Evolutionary conservation across 1,284 basidiomycete genomes (phyloP).

Genomic region (Cryptococcus jaspeensis): DNA sequence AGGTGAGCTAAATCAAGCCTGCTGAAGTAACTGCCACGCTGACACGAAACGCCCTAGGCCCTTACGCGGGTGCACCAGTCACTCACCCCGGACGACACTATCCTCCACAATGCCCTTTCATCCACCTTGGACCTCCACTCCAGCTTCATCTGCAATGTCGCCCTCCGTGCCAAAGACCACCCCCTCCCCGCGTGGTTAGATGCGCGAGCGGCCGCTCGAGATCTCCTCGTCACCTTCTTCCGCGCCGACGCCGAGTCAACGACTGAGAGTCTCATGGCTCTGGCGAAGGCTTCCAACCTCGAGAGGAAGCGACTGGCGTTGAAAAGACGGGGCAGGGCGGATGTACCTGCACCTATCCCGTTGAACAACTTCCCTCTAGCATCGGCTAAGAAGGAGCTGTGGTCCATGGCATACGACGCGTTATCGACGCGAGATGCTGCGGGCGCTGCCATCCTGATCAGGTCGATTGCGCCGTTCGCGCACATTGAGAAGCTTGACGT

Average conservation of each 20-base stretch:
- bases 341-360: constrained; percentile 13
- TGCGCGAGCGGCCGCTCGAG: constrained; percentile 41
- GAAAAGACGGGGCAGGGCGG: constrained; percentile 18
- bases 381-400: constrained; percentile 60
- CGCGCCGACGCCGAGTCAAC: constrained; percentile 43
- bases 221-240: constrained; percentile 48
- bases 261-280: constrained; percentile 31
- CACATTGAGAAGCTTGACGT: constrained; percentile 64
- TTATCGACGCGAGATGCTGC: constrained; percentile 61
- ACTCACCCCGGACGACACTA: constrained; percentile 7
- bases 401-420: constrained; percentile 65
- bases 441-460: constrained; percentile 61
- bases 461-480: constrained; percentile 60
- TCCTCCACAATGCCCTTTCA: constrained; percentile 18
- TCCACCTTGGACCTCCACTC: constrained; percentile 48
- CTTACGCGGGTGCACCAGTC: constrained; percentile 24
- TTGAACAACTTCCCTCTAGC: constrained; percentile 31
- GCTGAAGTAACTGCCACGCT: background rate
- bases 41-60: constrained; percentile 22
- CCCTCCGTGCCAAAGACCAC: constrained; percentile 56
- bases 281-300: constrained; percentile 29
- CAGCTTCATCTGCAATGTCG: constrained; percentile 59
- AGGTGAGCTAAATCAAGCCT: constrained; percentile 56
- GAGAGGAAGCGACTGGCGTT: constrained; percentile 26
- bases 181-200: constrained; percentile 31